Evolutionary conservation across 192 early-diverging fungal species (phyloP).

Genomic region (Allomyces macrogynus): DNA sequence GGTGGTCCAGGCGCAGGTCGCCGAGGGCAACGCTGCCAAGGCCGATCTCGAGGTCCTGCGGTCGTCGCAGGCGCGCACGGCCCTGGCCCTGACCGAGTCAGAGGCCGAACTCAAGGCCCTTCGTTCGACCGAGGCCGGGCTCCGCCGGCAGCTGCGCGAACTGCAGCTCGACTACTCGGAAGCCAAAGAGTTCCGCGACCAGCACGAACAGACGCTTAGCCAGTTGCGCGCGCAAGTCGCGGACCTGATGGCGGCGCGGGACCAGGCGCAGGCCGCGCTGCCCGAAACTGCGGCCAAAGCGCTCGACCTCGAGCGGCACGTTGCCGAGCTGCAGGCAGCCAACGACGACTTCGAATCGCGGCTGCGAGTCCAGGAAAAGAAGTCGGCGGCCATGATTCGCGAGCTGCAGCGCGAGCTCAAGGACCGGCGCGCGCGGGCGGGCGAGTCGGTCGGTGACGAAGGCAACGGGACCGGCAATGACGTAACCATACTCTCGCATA

Average conservation of each 20-base stretch:
- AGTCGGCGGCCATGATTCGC: background rate
- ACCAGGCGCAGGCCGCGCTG: background rate
- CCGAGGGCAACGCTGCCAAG: too few relatives aligned
- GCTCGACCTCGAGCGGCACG: too few relatives aligned
- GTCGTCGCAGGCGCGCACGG: background rate
- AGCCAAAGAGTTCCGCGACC: background rate
- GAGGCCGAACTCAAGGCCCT: background rate
- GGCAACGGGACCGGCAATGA: background rate
- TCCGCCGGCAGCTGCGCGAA: background rate
- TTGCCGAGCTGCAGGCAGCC: too few relatives aligned
- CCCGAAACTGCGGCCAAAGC: too few relatives aligned
- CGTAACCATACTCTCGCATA: background rate
- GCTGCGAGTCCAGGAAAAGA: background rate
- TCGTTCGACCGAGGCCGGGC: background rate
- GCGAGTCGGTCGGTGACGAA: background rate
- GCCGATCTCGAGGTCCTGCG: background rate
- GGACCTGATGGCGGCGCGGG: background rate
- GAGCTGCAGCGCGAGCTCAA: background rate
- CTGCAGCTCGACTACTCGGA: background rate
- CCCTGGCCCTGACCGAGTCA: background rate
- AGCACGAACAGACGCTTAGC: background rate
- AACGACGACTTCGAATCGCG: background rate
- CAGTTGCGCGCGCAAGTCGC: background rate
- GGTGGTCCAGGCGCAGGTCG: too few relatives aligned
- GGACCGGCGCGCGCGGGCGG: background rate